These are phyloP conservation scores for Ascoidea asiatica DNA, from an alignment of 805 yeast species.

Conservation along the genomic window DNA sequence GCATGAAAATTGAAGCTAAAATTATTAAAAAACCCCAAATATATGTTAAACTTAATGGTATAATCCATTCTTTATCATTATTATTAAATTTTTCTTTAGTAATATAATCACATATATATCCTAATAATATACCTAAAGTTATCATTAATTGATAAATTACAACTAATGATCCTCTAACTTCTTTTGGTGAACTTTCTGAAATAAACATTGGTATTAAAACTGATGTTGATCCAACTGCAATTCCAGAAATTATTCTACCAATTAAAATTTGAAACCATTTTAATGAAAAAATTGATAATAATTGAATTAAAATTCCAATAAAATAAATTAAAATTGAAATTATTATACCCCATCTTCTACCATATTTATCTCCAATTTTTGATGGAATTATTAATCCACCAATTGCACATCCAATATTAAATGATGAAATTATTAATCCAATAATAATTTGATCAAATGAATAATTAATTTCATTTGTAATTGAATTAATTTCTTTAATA, in stretches of 20 bases:
- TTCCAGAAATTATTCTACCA: slow-evolving; percentile 54
- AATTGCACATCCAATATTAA: slow-evolving; percentile 60
- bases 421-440: slow-evolving; percentile 40
- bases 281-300: slow-evolving; percentile 26
- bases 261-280: slow-evolving; percentile 53
- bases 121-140: slow-evolving; percentile 58
- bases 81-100: slow-evolving; percentile 59
- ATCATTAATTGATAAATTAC: slow-evolving; percentile 58
- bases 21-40: slow-evolving; percentile 11
- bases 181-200: slow-evolving; percentile 59
- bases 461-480: slow-evolving; percentile 9
- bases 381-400: slow-evolving; percentile 48
- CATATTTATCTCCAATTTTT: slow-evolving; percentile 42
- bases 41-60: slow-evolving; percentile 22
- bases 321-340: slow-evolving; percentile 40
- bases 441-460: slow-evolving; percentile 31
- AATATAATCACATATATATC: slow-evolving; percentile 57
- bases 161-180: slow-evolving; percentile 58
- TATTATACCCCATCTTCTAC: slow-evolving; percentile 46
- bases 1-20: slow-evolving; percentile 41
- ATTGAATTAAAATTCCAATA: slow-evolving; percentile 49
- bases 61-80: slow-evolving; percentile 13
- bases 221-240: slow-evolving; percentile 68
- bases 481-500: slow-evolving; percentile 22
- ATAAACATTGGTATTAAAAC: slow-evolving; percentile 66